Evolutionary conservation across 139 green algal species (phyloP).

Genomic region (Diplosphaera chodatii): DNA sequence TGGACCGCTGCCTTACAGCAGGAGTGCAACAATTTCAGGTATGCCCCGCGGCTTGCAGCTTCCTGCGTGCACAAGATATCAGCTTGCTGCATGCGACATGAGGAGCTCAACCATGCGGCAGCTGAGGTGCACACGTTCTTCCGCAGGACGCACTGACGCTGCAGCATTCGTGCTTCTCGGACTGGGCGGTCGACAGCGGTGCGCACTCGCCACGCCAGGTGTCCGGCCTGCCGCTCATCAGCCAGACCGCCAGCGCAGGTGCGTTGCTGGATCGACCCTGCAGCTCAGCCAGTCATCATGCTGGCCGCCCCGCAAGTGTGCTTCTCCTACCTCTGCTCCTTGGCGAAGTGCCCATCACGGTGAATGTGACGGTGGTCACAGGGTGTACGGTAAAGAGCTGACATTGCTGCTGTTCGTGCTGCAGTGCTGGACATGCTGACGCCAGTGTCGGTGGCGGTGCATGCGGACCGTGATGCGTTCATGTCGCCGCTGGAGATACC

Average conservation of each 20-base stretch:
- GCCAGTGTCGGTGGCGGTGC: neutral
- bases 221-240: neutral
- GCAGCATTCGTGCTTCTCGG: neutral
- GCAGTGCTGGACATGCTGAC: neutral
- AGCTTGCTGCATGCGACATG: too few relatives aligned
- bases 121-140: too few relatives aligned
- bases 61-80: too few relatives aligned
- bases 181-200: neutral
- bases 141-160: neutral
- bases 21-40: neutral
- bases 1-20: neutral
- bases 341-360: too few relatives aligned
- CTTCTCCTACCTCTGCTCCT: too few relatives aligned
- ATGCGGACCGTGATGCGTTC: neutral
- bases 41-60: too few relatives aligned
- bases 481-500: neutral
- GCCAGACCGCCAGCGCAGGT: neutral
- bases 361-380: too few relatives aligned
- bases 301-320: too few relatives aligned
- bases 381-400: too few relatives aligned
- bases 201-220: neutral
- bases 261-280: too few relatives aligned
- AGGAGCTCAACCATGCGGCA: too few relatives aligned
- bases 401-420: neutral
- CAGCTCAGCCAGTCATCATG: too few relatives aligned